These are phyloP conservation scores for Myxozyma vanderwaltii DNA, from an alignment of 805 yeast genomes.

Conservation along the genomic window DNA sequence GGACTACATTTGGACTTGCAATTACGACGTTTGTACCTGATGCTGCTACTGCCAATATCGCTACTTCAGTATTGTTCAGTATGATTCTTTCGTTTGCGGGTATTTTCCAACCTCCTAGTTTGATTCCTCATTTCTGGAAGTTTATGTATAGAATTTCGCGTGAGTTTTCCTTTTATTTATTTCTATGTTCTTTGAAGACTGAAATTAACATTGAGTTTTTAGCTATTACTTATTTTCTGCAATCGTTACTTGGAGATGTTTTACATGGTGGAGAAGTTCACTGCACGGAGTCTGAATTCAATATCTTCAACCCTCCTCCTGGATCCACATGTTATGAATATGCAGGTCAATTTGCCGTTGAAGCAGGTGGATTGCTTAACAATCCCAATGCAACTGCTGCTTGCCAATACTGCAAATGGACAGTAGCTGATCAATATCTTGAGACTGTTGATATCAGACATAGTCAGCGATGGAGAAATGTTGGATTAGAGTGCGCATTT, in stretches of 20 bases:
- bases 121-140: constrained; percentile 82
- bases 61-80: constrained; percentile 57
- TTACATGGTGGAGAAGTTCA: constrained; percentile 55
- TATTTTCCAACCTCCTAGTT: constrained; percentile 57
- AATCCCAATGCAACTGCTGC: constrained; percentile 38
- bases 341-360: constrained; percentile 48
- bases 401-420: constrained; percentile 30
- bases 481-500: constrained; percentile 56
- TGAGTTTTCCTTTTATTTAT: not conserved
- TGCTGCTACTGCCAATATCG: constrained; percentile 65
- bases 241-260: constrained; percentile 53
- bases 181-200: not conserved
- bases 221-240: constrained; percentile 65
- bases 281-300: constrained; percentile 55
- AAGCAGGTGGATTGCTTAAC: constrained; percentile 39
- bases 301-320: constrained; percentile 54
- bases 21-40: constrained; percentile 62
- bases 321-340: constrained; percentile 69
- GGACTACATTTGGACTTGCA: constrained; percentile 57
- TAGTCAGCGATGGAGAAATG: constrained; percentile 65
- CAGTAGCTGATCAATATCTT: constrained; percentile 32
- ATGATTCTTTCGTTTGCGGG: constrained; percentile 69
- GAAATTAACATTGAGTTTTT: not conserved
- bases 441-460: constrained; percentile 45
- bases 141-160: constrained; percentile 76